Evolutionary conservation across 2,329 filamentous ascomycete genomes (phyloP).

Genomic region (Calonectria montana): DNA sequence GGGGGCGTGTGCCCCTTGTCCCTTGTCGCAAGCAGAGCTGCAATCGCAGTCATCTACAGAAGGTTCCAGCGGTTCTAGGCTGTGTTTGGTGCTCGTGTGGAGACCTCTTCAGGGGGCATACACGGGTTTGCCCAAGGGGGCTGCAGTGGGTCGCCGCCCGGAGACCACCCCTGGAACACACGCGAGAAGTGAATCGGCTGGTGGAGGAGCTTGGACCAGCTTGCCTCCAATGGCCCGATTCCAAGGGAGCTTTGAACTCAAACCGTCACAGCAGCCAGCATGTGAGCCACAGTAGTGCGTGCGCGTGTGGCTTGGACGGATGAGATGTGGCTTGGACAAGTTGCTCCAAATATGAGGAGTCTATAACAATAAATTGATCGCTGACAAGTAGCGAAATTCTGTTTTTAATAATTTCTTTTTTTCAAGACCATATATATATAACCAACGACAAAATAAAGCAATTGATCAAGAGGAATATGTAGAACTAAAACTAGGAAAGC

Average conservation of each 20-base stretch:
- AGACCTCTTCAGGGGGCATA: neutral
- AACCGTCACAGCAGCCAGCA: too few relatives aligned
- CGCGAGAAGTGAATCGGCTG: constrained; percentile 8
- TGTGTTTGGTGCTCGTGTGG: constrained; percentile 1
- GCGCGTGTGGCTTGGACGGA: neutral
- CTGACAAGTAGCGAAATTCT: too few relatives aligned
- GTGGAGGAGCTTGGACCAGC: constrained; percentile 26
- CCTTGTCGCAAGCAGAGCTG: neutral
- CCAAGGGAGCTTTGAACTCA: neutral
- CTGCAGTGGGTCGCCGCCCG: constrained; percentile 16
- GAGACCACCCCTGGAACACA: constrained; percentile 10
- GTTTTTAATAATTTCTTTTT: too few relatives aligned
- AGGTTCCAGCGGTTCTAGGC: constrained; percentile 23
- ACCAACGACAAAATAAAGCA: too few relatives aligned
- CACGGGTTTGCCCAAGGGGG: constrained; percentile 9
- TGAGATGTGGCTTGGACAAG: neutral
- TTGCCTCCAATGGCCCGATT: constrained; percentile 27
- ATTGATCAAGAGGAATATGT: too few relatives aligned
- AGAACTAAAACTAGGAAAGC: too few relatives aligned
- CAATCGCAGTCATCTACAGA: neutral
- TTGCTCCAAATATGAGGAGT: too few relatives aligned
- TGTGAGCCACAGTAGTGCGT: neutral
- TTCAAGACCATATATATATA: too few relatives aligned
- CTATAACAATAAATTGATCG: too few relatives aligned
- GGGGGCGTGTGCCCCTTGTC: constrained; percentile 21